phyloP scores from a whole-genome alignment of 208 protist species.

The Naegleria fowleri region DNA sequence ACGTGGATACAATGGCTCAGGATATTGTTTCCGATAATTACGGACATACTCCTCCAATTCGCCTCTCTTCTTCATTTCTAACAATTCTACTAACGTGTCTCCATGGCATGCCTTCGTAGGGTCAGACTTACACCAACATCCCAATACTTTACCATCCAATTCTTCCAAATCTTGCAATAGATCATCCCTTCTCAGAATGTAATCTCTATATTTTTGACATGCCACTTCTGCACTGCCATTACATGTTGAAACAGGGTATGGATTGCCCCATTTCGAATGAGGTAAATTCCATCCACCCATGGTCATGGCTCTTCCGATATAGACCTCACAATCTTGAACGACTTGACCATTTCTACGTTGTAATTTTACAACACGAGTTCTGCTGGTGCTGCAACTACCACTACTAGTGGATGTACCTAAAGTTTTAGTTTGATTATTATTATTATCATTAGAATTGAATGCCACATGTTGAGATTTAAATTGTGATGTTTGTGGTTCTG shows the following conservation, averaged over 20 bases:
- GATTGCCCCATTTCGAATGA: constrained; percentile 45
- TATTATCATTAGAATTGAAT: no score
- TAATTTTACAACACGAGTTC: constrained; percentile 34
- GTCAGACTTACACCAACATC: constrained; percentile 44
- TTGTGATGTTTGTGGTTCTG: no score
- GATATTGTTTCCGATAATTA: background rate
- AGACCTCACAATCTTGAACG: constrained; percentile 45
- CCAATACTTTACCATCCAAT: constrained; percentile 37
- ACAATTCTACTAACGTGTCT: constrained; percentile 33
- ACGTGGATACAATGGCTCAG: background rate
- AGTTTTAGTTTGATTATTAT: no score
- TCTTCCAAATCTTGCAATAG: constrained; percentile 35
- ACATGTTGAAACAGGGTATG: constrained; percentile 28
- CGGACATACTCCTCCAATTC: background rate
- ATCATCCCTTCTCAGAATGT: constrained; percentile 24
- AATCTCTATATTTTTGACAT: constrained; percentile 34
- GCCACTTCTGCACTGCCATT: constrained; percentile 12
- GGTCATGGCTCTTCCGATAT: constrained; percentile 38
- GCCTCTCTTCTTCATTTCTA: background rate
- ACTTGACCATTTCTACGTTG: constrained; percentile 37
- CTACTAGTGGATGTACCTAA: no score
- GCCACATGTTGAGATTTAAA: no score
- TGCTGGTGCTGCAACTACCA: background rate
- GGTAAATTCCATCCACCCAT: constrained; percentile 43
- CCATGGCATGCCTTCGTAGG: constrained; percentile 37